A percentile compares a stretch with the other conserved stretches of the same genome.
These are phyloP conservation scores for Solanum sitiens DNA, from an alignment of 257 asterid genomes.

Conservation along the genomic window DNA sequence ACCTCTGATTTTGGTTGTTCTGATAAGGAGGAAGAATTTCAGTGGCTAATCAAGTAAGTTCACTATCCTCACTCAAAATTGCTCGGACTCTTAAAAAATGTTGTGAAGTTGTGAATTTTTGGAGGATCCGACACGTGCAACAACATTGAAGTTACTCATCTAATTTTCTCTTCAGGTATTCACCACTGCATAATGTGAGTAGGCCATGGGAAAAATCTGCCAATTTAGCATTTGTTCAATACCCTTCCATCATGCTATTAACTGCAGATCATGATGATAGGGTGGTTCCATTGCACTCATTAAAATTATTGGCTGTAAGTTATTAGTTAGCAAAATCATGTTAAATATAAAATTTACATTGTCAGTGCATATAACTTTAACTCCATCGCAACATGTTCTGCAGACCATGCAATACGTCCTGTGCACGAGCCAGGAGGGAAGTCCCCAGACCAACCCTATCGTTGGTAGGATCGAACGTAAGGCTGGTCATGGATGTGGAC, in stretches of 20 bases:
- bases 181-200: slow-evolving; percentile 84
- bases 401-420: slow-evolving; percentile 80
- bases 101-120: neutral
- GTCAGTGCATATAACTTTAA: neutral
- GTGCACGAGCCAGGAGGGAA: slow-evolving; percentile 52
- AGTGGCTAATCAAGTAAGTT: slow-evolving; percentile 79
- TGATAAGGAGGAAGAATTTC: slow-evolving; percentile 83
- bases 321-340: neutral
- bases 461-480: slow-evolving; percentile 75
- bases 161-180: slow-evolving; percentile 39
- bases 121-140: neutral
- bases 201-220: slow-evolving; percentile 78
- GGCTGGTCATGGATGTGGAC: slow-evolving; percentile 97
- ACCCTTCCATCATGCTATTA: slow-evolving; percentile 83
- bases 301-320: slow-evolving; percentile 80
- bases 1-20: slow-evolving; percentile 97
- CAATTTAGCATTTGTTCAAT: slow-evolving; percentile 30
- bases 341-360: neutral
- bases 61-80: neutral
- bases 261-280: slow-evolving; percentile 99
- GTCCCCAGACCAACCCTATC: slow-evolving; percentile 71
- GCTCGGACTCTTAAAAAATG: neutral
- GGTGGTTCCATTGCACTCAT: slow-evolving; percentile 91
- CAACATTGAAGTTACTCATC: neutral
- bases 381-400: neutral